Conservation (phyloP, 163 green algal genomes). For the Coccomyxa subellipsoidea region DNA sequence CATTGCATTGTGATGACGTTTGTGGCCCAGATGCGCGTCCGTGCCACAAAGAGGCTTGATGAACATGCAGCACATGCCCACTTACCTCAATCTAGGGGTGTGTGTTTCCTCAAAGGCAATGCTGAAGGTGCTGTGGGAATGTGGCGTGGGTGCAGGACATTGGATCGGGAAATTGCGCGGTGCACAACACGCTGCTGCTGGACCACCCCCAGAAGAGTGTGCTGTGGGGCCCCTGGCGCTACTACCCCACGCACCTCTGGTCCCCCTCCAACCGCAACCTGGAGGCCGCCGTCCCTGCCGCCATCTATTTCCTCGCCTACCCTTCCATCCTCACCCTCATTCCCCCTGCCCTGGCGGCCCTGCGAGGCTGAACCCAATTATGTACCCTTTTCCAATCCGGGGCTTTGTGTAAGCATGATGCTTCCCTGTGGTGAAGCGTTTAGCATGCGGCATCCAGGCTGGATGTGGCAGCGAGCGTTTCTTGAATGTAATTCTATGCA, state of each 20-base stretch:
- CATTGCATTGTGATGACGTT: no score
- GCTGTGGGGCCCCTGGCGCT: conserved; percentile 45
- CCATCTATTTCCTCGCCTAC: conserved; percentile 25
- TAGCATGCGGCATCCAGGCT: neutral
- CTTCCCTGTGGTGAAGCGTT: neutral
- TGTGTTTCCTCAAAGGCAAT: no score
- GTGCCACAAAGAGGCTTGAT: no score
- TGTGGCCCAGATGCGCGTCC: no score
- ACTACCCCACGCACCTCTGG: conserved; percentile 56
- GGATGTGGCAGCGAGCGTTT: no score
- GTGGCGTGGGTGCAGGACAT: conserved; percentile 39
- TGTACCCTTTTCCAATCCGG: neutral
- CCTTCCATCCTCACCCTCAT: conserved; percentile 17
- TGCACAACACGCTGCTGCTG: conserved; percentile 73
- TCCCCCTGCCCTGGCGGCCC: conserved; percentile 2
- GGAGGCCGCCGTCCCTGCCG: conserved; percentile 14
- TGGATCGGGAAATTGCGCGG: conserved; percentile 58
- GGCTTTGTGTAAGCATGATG: neutral
- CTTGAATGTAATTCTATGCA: no score
- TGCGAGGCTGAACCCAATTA: conserved; percentile 5
- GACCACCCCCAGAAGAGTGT: conserved; percentile 73
- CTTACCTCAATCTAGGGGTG: no score
- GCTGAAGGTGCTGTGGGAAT: no score
- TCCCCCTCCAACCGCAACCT: conserved; percentile 35
- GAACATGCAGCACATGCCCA: no score